A percentile compares a stretch with the other conserved stretches of the same genome.
phyloP scores from a whole-genome alignment of 768 basidiomycete species.

The Agrocybe praecox region DNA sequence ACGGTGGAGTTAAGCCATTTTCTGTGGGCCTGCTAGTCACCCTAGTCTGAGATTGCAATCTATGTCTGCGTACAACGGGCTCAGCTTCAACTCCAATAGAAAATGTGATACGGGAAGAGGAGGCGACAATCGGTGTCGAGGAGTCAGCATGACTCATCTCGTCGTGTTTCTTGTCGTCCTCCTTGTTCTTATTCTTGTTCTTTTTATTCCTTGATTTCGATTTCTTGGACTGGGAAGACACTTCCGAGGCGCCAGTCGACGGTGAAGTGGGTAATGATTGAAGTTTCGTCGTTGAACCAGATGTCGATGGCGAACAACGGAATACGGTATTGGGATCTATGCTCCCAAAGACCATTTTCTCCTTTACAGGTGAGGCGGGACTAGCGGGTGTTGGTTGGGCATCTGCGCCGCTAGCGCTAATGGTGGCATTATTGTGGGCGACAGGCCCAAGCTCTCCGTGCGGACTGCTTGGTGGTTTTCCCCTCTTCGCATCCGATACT shows the following conservation, averaged over 20 bases:
- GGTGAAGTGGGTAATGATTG: not conserved
- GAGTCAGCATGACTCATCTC: not conserved
- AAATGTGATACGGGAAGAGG: not conserved
- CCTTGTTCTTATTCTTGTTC: not conserved
- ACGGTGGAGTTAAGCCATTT: not conserved
- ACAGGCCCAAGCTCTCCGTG: not conserved
- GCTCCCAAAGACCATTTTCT: not conserved
- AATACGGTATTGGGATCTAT: not conserved
- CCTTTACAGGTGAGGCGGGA: not conserved
- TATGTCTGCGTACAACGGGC: not conserved
- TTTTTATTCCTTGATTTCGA: not conserved
- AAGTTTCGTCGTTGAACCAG: not conserved
- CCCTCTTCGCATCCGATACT: not conserved
- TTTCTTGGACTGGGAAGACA: not conserved
- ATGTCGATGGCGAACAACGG: not conserved
- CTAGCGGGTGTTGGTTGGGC: not conserved
- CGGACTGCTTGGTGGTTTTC: not conserved
- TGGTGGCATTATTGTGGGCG: not conserved
- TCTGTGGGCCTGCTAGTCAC: not conserved
- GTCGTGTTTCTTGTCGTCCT: not conserved
- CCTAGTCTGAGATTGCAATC: not conserved
- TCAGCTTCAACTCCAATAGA: not conserved
- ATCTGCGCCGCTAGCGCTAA: not conserved
- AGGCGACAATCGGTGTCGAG: not conserved
- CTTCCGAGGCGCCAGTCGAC: not conserved